A percentile compares a stretch with the other conserved stretches of the same genome.
Evolutionary conservation across 2,329 filamentous ascomycete genomes (phyloP).

Genomic region (Xylariaceae sp.): DNA sequence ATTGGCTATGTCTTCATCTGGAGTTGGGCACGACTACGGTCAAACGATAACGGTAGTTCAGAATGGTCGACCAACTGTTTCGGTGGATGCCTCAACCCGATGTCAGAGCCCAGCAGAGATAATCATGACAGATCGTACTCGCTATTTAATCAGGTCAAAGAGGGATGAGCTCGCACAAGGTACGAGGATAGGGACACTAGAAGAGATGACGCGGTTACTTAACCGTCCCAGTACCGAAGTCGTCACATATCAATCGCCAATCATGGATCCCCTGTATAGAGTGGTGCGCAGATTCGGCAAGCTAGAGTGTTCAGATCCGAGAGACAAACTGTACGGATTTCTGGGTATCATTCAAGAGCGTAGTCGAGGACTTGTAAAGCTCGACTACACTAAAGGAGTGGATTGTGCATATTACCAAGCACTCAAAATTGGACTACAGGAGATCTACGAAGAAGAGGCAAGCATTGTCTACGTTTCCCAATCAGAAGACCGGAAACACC

Average conservation of each 20-base stretch:
- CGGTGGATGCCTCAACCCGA: background rate
- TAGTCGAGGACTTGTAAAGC: slow-evolving; percentile 36
- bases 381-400: slow-evolving; percentile 48
- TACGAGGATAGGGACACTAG: background rate
- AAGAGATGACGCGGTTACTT: background rate
- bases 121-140: slow-evolving; percentile 9
- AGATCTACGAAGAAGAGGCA: slow-evolving; percentile 6
- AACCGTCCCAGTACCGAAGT: background rate
- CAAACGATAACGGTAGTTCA: background rate
- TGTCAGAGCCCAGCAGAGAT: slow-evolving; percentile 10
- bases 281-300: slow-evolving; percentile 12
- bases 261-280: slow-evolving; percentile 11
- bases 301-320: slow-evolving; percentile 16
- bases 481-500: background rate
- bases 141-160: slow-evolving; percentile 1
- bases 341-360: slow-evolving; percentile 17
- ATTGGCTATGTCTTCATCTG: slow-evolving; percentile 3
- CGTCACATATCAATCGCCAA: slow-evolving; percentile 8
- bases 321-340: slow-evolving; percentile 24
- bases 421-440: slow-evolving; percentile 46
- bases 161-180: background rate
- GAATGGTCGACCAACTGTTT: background rate
- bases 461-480: background rate
- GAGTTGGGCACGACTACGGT: background rate
- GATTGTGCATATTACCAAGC: slow-evolving; percentile 80